Conservation (phyloP, 495 filamentous ascomycete genomes). For the Aspergillus egyptiacus region DNA sequence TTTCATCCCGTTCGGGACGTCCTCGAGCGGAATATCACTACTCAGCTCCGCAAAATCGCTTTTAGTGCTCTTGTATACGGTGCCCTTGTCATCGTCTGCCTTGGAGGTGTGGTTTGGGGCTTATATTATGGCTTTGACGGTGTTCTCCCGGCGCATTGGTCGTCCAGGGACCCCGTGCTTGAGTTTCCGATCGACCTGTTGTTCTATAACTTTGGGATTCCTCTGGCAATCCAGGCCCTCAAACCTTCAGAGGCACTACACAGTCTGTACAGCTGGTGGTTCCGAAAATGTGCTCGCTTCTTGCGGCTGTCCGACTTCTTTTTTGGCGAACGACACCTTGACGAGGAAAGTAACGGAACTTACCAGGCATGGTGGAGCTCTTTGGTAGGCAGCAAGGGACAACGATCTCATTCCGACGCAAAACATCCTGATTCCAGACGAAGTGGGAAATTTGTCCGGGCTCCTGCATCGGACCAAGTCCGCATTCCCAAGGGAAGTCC, state of each 20-base stretch:
- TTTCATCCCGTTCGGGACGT: conserved; percentile 98
- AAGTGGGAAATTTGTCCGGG: conserved; percentile 81
- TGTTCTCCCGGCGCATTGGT: conserved; percentile 88
- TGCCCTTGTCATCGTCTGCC: conserved; percentile 82
- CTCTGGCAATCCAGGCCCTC: conserved; percentile 71
- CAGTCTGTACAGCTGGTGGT: conserved; percentile 91
- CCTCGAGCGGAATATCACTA: conserved; percentile 84
- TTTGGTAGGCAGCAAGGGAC: conserved; percentile 36
- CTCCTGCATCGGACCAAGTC: conserved; percentile 87
- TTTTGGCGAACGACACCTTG: conserved; percentile 70
- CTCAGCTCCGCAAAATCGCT: conserved; percentile 90
- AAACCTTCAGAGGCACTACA: conserved; percentile 80
- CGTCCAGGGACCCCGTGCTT: conserved; percentile 79
- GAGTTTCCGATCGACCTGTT: conserved; percentile 93
- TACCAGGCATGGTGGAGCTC: conserved; percentile 49
- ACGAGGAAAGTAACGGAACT: conserved; percentile 73
- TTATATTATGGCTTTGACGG: conserved; percentile 57
- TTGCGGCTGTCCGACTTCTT: conserved; percentile 87
- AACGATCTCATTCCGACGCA: conserved; percentile 26
- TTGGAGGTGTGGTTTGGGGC: conserved; percentile 96
- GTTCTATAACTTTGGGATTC: conserved; percentile 95
- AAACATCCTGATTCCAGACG: conserved; percentile 47
- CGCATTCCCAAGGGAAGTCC: conserved; percentile 76
- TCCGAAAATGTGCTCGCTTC: conserved; percentile 73
- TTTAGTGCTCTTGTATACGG: conserved; percentile 97